phyloP scores from a whole-genome alignment of 2,329 filamentous ascomycete species.

The Scedosporium apiospermum region DNA sequence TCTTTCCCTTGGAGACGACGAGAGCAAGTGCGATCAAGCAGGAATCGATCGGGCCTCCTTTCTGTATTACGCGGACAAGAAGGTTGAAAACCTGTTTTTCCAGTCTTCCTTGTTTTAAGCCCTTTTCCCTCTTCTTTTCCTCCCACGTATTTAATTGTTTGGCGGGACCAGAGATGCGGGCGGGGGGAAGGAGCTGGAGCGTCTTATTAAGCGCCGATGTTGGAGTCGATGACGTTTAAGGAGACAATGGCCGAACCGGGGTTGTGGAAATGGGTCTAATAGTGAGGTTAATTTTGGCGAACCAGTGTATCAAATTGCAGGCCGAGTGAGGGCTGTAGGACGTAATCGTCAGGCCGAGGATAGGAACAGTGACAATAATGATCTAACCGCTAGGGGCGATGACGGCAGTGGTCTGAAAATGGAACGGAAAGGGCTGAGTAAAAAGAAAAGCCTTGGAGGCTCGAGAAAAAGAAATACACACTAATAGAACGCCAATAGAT shows the following conservation, averaged over 20 bases:
- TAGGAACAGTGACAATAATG: not conserved
- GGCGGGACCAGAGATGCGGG: not conserved
- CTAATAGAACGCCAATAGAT: no score
- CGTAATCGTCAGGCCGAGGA: not conserved
- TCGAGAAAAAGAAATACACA: no score
- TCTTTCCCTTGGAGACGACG: not conserved
- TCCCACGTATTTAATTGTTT: not conserved
- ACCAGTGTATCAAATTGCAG: not conserved
- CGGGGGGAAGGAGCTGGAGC: not conserved
- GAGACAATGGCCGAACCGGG: not conserved
- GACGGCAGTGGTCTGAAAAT: not conserved
- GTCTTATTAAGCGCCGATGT: not conserved
- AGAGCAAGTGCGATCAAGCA: not conserved
- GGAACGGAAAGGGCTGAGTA: not conserved
- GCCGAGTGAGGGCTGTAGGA: not conserved
- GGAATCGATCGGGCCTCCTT: not conserved
- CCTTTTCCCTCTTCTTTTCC: not conserved
- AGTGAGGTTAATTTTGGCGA: not conserved
- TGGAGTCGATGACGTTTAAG: not conserved
- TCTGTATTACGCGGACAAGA: not conserved
- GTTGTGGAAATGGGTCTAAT: not conserved
- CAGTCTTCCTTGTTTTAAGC: not conserved
- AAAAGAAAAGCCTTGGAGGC: not conserved
- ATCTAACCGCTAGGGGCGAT: not conserved
- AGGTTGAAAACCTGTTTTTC: not conserved